Conservation (phyloP, 768 basidiomycete genomes). For the Tulasnella sp. region DNA sequence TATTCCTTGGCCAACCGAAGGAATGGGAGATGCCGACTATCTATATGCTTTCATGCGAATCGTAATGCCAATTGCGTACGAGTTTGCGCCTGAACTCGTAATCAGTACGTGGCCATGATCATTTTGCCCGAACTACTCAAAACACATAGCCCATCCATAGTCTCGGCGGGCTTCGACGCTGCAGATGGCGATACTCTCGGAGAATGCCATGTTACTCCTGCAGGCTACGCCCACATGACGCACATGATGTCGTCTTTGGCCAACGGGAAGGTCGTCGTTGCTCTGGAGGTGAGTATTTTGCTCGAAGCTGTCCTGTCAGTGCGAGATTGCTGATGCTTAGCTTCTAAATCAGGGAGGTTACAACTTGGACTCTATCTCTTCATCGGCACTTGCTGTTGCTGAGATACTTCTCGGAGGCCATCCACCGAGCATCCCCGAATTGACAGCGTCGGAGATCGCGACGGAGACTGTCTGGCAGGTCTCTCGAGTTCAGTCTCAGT, state of each 20-base stretch:
- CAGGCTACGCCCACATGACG: constrained; percentile 97
- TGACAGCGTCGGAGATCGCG: constrained; percentile 73
- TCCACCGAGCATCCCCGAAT: constrained; percentile 66
- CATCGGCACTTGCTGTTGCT: constrained; percentile 82
- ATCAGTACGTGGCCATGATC: constrained; percentile 61
- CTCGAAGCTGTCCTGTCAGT: background rate
- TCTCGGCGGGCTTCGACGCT: constrained; percentile 97
- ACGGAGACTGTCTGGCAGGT: constrained; percentile 90
- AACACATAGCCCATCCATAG: constrained; percentile 43
- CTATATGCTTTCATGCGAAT: constrained; percentile 93
- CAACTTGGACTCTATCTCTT: constrained; percentile 82
- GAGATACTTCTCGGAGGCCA: constrained; percentile 85
- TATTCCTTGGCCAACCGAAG: constrained; percentile 84
- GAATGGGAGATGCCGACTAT: constrained; percentile 94
- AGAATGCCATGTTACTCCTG: constrained; percentile 83
- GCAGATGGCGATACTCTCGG: constrained; percentile 90
- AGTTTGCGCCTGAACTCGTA: constrained; percentile 93
- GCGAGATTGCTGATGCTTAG: background rate
- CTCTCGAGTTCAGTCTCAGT: constrained; percentile 79
- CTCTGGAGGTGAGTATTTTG: constrained; percentile 66
- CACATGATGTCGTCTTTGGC: constrained; percentile 91
- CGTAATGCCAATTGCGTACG: constrained; percentile 94
- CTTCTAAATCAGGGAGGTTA: constrained; percentile 74
- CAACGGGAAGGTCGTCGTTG: constrained; percentile 83
- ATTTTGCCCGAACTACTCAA: background rate